These are phyloP conservation scores for Ephemerocybe angulata DNA, from an alignment of 768 basidiomycete species.

Conservation along the genomic window DNA sequence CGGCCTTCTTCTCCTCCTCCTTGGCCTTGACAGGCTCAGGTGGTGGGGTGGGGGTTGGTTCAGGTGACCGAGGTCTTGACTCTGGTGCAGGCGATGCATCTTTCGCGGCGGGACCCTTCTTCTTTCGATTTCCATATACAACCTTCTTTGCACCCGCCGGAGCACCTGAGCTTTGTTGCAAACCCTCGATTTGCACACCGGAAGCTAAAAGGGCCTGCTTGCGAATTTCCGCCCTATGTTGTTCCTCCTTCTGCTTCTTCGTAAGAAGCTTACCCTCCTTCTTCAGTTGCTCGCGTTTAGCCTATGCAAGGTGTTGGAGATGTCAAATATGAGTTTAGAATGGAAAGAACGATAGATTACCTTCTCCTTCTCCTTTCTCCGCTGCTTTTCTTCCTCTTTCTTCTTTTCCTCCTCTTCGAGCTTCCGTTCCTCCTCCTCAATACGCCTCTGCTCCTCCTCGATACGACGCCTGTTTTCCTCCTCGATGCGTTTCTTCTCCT, in stretches of 20 bases:
- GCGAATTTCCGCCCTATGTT: conserved; percentile 84
- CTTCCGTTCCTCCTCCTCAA: conserved; percentile 85
- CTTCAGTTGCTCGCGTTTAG: conserved; percentile 83
- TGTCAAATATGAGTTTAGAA: background rate
- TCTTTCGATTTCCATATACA: conserved; percentile 81
- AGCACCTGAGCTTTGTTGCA: conserved; percentile 55
- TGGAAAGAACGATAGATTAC: conserved; percentile 31
- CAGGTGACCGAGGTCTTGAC: conserved; percentile 53
- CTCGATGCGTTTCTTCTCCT: conserved; percentile 83
- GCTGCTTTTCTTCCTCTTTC: conserved; percentile 80
- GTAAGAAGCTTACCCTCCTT: conserved; percentile 93
- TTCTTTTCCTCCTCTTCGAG: conserved; percentile 72
- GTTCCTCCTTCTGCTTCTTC: conserved; percentile 97
- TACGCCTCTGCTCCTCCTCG: conserved; percentile 75
- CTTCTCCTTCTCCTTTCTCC: conserved; percentile 87
- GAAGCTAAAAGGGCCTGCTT: conserved; percentile 87
- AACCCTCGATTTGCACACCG: conserved; percentile 86
- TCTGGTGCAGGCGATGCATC: conserved; percentile 52
- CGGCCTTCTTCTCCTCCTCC: conserved; percentile 12
- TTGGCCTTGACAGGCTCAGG: conserved; percentile 21
- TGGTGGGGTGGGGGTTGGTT: conserved; percentile 28
- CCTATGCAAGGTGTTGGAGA: conserved; percentile 40
- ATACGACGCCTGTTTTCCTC: conserved; percentile 71
- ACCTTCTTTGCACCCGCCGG: conserved; percentile 62
- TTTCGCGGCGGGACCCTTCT: conserved; percentile 54